Percentiles rank a stretch among this genome's conserved stretches.
Conservation (phyloP, 768 basidiomycete species). For the Tulasnella sp. region DNA sequence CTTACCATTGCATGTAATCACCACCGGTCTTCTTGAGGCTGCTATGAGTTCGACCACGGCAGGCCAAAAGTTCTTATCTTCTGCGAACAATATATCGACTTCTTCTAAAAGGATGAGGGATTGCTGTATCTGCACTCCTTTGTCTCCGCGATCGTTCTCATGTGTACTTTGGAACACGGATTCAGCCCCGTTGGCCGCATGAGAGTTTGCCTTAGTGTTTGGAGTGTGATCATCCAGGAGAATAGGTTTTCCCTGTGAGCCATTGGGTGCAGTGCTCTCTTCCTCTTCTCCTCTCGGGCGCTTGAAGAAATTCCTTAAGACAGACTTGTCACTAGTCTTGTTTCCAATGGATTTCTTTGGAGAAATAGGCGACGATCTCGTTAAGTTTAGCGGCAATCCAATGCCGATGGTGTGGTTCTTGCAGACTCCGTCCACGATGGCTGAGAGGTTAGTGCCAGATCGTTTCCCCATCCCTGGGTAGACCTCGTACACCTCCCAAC, state of each 20-base stretch:
- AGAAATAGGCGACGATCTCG: background rate
- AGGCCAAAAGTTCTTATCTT: slow-evolving; percentile 81
- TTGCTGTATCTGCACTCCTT: slow-evolving; percentile 46
- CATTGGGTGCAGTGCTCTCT: background rate
- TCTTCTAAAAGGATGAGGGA: slow-evolving; percentile 90
- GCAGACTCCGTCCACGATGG: slow-evolving; percentile 84
- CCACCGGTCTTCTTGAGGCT: slow-evolving; percentile 76
- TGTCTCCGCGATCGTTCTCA: background rate
- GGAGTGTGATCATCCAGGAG: slow-evolving; percentile 63
- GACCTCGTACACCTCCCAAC: slow-evolving; percentile 95
- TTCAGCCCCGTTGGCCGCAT: slow-evolving; percentile 72
- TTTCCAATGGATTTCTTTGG: background rate
- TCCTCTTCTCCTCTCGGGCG: background rate
- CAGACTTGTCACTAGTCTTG: background rate
- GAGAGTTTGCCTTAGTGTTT: slow-evolving; percentile 79
- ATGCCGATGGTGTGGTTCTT: slow-evolving; percentile 74
- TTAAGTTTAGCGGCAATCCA: background rate
- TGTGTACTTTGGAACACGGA: slow-evolving; percentile 36
- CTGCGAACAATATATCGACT: slow-evolving; percentile 85
- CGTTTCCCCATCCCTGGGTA: slow-evolving; percentile 92
- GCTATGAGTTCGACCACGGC: slow-evolving; percentile 73
- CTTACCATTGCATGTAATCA: slow-evolving; percentile 93
- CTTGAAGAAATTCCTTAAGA: background rate
- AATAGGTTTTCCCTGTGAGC: background rate
- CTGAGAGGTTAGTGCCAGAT: slow-evolving; percentile 65